Evolutionary conservation across 1,284 basidiomycete genomes (phyloP).

Genomic region (Cryptococcus depauperatus): DNA sequence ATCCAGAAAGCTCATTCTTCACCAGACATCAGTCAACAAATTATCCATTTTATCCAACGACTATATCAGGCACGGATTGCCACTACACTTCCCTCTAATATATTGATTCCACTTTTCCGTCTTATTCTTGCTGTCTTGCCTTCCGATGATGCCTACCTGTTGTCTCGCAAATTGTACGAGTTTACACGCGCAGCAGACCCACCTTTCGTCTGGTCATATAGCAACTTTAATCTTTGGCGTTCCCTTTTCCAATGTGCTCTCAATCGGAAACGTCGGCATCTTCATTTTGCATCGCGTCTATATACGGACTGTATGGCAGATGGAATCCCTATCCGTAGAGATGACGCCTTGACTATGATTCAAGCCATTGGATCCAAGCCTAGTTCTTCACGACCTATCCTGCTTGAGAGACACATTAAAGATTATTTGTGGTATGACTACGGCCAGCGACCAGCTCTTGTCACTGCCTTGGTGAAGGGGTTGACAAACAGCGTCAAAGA

Average conservation of each 20-base stretch:
- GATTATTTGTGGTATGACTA: slow-evolving; percentile 28
- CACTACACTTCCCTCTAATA: slow-evolving; percentile 4
- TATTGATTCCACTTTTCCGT: slow-evolving; percentile 10
- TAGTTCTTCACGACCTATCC: slow-evolving; percentile 20
- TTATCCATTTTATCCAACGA: slow-evolving; percentile 7
- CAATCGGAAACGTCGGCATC: slow-evolving; percentile 6
- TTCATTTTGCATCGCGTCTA: slow-evolving; percentile 34
- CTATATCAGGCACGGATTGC: slow-evolving; percentile 7
- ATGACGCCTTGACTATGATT: slow-evolving; percentile 23
- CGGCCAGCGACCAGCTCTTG: slow-evolving; percentile 8
- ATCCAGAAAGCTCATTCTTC: background rate
- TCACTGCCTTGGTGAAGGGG: slow-evolving; percentile 24
- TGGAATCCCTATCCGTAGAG: slow-evolving; percentile 13
- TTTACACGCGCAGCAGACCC: slow-evolving; percentile 9
- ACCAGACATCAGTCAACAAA: slow-evolving; percentile 5
- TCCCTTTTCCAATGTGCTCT: slow-evolving; percentile 18
- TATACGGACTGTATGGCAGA: slow-evolving; percentile 35
- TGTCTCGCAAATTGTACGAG: slow-evolving; percentile 19
- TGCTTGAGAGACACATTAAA: slow-evolving; percentile 37
- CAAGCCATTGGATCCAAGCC: slow-evolving; percentile 15
- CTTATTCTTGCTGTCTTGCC: slow-evolving; percentile 7
- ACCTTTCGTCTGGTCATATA: slow-evolving; percentile 14
- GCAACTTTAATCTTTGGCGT: slow-evolving; percentile 14
- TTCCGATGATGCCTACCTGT: slow-evolving; percentile 13
- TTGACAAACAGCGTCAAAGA: slow-evolving; percentile 13